Conservation (phyloP, 768 basidiomycete species). For the Clathrus columnatus region DNA sequence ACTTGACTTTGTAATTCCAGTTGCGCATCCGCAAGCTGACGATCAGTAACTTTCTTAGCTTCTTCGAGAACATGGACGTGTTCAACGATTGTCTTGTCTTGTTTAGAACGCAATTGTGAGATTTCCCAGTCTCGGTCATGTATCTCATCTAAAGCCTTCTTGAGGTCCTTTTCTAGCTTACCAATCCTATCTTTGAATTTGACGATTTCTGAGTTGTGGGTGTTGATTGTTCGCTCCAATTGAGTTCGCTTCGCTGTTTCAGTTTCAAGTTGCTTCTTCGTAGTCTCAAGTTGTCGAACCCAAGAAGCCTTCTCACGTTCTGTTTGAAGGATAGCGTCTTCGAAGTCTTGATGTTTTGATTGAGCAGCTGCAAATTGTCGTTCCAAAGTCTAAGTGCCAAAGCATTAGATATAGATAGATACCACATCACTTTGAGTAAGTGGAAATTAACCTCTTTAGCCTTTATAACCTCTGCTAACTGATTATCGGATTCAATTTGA, state of each 20-base stretch:
- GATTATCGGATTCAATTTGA: constrained; percentile 57
- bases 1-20: constrained; percentile 66
- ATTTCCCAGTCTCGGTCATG: constrained; percentile 80
- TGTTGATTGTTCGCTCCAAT: constrained; percentile 55
- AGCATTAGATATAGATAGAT: no score
- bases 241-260: constrained; percentile 68
- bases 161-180: constrained; percentile 73
- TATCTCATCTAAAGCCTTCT: constrained; percentile 71
- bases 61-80: constrained; percentile 95
- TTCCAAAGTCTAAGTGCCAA: constrained; percentile 53
- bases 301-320: constrained; percentile 75
- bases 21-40: constrained; percentile 77
- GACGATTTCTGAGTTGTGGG: constrained; percentile 60
- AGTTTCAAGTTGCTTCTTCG: constrained; percentile 62
- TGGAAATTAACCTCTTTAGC: constrained; percentile 62
- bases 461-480: constrained; percentile 50
- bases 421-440: constrained; percentile 3
- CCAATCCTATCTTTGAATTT: constrained; percentile 58
- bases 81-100: constrained; percentile 98
- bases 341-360: constrained; percentile 73
- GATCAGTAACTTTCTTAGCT: constrained; percentile 90
- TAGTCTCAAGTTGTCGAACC: constrained; percentile 60
- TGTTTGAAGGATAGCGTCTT: constrained; percentile 77
- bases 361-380: constrained; percentile 66
- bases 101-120: constrained; percentile 73